These are phyloP conservation scores for Daldinia bambusicola DNA, from an alignment of 495 filamentous ascomycete species.

Conservation along the genomic window DNA sequence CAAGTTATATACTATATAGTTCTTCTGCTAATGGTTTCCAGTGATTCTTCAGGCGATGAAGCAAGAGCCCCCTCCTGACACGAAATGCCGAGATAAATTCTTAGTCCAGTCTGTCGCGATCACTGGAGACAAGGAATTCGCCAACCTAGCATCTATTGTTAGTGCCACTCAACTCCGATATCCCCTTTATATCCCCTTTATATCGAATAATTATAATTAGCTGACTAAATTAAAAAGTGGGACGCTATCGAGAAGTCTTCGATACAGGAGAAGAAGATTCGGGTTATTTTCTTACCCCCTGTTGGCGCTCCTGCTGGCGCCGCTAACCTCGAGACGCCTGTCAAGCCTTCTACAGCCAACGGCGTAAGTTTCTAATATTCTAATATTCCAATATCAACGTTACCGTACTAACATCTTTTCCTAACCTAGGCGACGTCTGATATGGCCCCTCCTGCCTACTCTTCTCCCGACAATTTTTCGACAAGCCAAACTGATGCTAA, in stretches of 20 bases:
- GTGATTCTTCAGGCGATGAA: conserved; percentile 98
- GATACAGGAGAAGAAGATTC: conserved; percentile 94
- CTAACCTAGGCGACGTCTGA: conserved; percentile 40
- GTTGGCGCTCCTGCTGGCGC: conserved; percentile 53
- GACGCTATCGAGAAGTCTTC: conserved; percentile 75
- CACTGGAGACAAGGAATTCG: conserved; percentile 82
- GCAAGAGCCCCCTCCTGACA: conserved; percentile 84
- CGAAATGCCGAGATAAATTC: conserved; percentile 96
- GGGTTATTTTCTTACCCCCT: conserved; percentile 81
- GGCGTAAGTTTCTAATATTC: conserved; percentile 31
- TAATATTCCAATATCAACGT: not conserved
- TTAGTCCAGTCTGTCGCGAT: conserved; percentile 94
- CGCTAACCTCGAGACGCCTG: conserved; percentile 35
- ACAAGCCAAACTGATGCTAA: conserved; percentile 56
- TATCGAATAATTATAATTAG: not conserved
- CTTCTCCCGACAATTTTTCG: conserved; percentile 37
- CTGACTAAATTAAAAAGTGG: conserved; percentile 65
- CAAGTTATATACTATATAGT: conserved; percentile 11
- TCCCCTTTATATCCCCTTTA: not conserved
- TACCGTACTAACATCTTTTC: conserved; percentile 16
- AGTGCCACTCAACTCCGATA: conserved; percentile 45
- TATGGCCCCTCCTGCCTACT: conserved; percentile 40
- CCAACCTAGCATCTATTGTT: conserved; percentile 82
- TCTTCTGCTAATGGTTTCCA: conserved; percentile 51
- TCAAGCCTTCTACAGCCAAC: conserved; percentile 35